Evolutionary conservation across 768 basidiomycete species (phyloP), one percentile per base, ranked within the genome.

Genomic region (Lentinula raphanica): DNA sequence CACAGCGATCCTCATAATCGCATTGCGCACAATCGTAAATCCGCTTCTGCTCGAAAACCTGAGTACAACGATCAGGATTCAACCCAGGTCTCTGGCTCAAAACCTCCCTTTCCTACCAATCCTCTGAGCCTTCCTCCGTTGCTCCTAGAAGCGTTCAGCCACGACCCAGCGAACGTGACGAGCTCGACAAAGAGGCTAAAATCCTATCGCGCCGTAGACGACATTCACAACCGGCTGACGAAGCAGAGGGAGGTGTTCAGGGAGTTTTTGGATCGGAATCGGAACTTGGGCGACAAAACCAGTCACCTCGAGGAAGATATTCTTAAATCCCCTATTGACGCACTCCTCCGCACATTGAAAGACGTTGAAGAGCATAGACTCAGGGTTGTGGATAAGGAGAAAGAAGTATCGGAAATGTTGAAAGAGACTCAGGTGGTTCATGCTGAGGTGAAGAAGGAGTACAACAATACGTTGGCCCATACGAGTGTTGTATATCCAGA

Each of bases 401-500:
- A 76, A 32, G 75, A 77, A 38, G 84, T 86, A 3, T 72, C 73
- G 9, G 74, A 75, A 17, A 69, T 76, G 32, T 68, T 91, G 45
- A 72, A 68, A 29, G 69, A 73, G 49, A 85, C 90, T 9, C 85
- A 85, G 64, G 68, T 71, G 11, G 64, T 79, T 8, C 88, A 90
- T 63, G 68, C 68, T 0, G 63, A 65, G 13, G 84, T 86, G 61
- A 90, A 91, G 72, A 68, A 72, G 17, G 80, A 80, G 54, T 91
- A 88, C 65, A 87, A 89, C 65, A 71, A 76, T 21, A 80, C 88
- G 0, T 65, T 86, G 19, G 79, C 83, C 17, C 79, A 86, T 63
- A 88, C 86, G 3, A 88, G 88, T n/a, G 78, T 82, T 23, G 79
- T 87, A 21, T 92, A 92, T 72, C 88, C 90, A 19, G 86, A 92